Conservation (phyloP, 108 stramenopile genomes). For the Asterionellopsis glacialis region DNA sequence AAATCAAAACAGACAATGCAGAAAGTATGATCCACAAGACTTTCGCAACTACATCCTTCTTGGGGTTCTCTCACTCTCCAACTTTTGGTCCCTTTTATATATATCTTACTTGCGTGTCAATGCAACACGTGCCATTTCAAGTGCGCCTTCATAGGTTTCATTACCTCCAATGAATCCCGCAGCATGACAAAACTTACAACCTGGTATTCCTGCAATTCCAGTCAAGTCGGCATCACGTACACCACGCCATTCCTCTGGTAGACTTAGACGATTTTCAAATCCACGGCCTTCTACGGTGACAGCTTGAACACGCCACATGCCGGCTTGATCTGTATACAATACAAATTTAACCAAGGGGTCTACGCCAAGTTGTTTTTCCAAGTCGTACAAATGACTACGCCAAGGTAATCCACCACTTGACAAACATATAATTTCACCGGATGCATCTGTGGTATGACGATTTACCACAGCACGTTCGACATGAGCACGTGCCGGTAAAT, state of each 20-base stretch:
- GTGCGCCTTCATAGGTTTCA: conserved; percentile 87
- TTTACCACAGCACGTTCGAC: conserved; percentile 76
- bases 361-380: conserved; percentile 66
- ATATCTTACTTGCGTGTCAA: conserved; percentile 17
- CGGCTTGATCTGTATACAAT: conserved; percentile 85
- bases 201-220: conserved; percentile 72
- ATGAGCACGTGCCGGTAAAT: conserved; percentile 87
- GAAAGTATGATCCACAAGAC: no score
- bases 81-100: no score
- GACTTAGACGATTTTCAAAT: conserved; percentile 83
- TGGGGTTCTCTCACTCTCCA: no score
- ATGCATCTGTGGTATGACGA: conserved; percentile 60
- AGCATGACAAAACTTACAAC: conserved; percentile 92
- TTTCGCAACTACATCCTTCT: no score
- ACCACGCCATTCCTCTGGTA: conserved; percentile 94
- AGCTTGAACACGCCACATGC: conserved; percentile 98
- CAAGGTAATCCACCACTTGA: conserved; percentile 88
- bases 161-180: conserved; percentile 99
- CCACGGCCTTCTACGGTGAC: conserved; percentile 90
- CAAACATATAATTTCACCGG: conserved; percentile 80
- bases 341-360: conserved; percentile 89
- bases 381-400: conserved; percentile 88
- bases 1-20: no score
- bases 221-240: conserved; percentile 87
- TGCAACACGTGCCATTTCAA: conserved; percentile 86